A percentile compares a stretch with the other conserved stretches of the same genome.
These are phyloP conservation scores for Urochloa ruziziensis DNA, from an alignment of 176 grass and related monocot species.

Conservation along the genomic window DNA sequence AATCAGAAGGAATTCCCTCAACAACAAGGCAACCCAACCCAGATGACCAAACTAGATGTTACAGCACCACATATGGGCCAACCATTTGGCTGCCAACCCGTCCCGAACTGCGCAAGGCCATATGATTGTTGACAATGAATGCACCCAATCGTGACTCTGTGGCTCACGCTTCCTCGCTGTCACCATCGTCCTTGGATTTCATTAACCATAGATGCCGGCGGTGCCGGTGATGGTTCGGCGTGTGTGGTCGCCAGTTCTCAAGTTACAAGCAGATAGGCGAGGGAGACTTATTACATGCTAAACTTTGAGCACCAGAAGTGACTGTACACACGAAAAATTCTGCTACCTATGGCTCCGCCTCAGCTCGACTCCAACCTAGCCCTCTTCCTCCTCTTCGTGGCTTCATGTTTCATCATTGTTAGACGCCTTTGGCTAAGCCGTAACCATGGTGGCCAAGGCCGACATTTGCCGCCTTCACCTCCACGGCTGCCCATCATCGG, in stretches of 20 bases:
- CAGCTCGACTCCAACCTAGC: neutral
- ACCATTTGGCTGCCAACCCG: neutral
- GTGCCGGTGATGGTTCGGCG: too few relatives aligned
- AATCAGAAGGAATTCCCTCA: neutral
- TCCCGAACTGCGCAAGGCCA: neutral
- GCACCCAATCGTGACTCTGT: neutral
- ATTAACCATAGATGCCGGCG: too few relatives aligned
- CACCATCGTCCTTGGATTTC: neutral
- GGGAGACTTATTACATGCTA: too few relatives aligned
- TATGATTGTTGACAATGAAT: neutral
- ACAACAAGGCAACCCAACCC: neutral
- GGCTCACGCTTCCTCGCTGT: neutral
- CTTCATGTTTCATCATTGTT: neutral
- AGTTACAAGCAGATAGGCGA: too few relatives aligned
- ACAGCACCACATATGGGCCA: neutral
- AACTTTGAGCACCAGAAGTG: too few relatives aligned
- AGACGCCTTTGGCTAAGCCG: neutral
- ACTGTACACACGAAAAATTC: neutral
- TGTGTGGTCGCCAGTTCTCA: too few relatives aligned
- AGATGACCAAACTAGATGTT: neutral
- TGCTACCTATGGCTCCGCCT: neutral
- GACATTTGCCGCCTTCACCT: constrained; percentile 31
- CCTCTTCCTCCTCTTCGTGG: neutral
- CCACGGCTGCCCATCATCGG: constrained; percentile 48
- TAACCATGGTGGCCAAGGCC: neutral